Conservation (phyloP, 371 early-diverging fungal species). For the Apophysomyces trapeziformis region DNA sequence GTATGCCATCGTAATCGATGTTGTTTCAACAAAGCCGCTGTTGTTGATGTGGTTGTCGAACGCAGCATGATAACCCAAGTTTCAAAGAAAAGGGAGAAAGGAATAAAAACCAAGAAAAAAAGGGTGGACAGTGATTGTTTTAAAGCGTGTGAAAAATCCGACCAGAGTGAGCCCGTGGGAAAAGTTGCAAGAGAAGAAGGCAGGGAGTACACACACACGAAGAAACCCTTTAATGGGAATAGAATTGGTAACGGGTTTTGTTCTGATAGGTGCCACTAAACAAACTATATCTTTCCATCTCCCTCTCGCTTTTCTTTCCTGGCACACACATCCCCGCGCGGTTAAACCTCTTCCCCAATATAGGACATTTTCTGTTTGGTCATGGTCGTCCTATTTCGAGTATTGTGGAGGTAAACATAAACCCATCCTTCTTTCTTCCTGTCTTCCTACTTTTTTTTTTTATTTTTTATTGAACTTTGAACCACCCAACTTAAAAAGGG, state of each 20-base stretch:
- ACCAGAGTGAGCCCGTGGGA: slow-evolving; percentile 1
- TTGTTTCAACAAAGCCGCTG: not conserved
- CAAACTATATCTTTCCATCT: no score
- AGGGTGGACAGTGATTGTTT: not conserved
- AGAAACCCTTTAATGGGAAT: no score
- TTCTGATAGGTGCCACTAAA: no score
- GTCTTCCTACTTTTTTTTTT: not conserved
- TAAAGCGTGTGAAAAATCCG: slow-evolving; percentile 7
- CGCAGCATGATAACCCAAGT: not conserved
- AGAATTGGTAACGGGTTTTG: no score
- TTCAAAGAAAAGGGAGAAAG: not conserved
- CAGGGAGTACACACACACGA: no score
- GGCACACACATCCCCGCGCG: no score
- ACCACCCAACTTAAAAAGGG: not conserved
- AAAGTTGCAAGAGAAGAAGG: not conserved
- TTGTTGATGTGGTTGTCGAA: not conserved
- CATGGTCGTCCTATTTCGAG: not conserved
- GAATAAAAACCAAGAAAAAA: not conserved
- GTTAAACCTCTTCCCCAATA: no score
- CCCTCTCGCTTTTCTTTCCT: no score
- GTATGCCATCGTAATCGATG: not conserved
- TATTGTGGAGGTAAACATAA: not conserved
- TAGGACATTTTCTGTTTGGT: not conserved
- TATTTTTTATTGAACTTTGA: no score
- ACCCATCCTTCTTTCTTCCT: not conserved